Evolutionary conservation across 371 early-diverging fungal species (phyloP), one percentile per base, ranked within the genome.

Genomic region (Rhizopus microsporus): DNA sequence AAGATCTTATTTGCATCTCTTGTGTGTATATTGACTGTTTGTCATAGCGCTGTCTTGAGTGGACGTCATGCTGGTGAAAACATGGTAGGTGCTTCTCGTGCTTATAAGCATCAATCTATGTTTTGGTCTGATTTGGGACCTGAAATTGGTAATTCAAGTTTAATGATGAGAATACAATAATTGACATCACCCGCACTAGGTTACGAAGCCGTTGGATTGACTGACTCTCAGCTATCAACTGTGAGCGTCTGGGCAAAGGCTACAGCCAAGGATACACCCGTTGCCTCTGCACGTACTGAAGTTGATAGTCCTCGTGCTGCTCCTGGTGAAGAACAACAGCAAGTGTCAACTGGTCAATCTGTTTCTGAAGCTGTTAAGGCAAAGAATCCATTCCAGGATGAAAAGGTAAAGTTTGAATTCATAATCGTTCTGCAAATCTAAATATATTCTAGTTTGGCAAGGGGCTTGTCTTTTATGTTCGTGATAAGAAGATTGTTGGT

Each of bases 121-220:
- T 91, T 89, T 72, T 91, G 91, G 91, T 84, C 84, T 37, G 89
- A 89, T 62, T 68, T 89, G 10, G 91, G 91, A 0, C 88, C 88
- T 34, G 76, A 87, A 42, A 81, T 91, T 47, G 82, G 43, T 57
- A 34, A 40, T 30, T 39, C 10, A 10, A 30, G 10, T 6, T 40
- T 6, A 5, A 13, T 38, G 29, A 5, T 1, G 4, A 38, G 10
- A 30, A 69, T 4, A 23, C n/a, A 3, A 23, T 23, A 2, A 23
- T 23, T 23, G 23, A 23, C 23, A 23, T 23, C 23, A 23, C 23
- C 23, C 13, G 17, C 37, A 40, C 45, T 16, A 44, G 45, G 79
- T n/a, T 91, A 86, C 70, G 91, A 91, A 65, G 90, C 91, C 52
- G 87, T 88, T 15, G 91, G 91, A 51, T 66, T 86, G 34, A 68